Evolutionary conservation across 2,329 filamentous ascomycete genomes (phyloP), one percentile per base, ranked within the genome.

Genomic region (Phialemoniopsis sp.): DNA sequence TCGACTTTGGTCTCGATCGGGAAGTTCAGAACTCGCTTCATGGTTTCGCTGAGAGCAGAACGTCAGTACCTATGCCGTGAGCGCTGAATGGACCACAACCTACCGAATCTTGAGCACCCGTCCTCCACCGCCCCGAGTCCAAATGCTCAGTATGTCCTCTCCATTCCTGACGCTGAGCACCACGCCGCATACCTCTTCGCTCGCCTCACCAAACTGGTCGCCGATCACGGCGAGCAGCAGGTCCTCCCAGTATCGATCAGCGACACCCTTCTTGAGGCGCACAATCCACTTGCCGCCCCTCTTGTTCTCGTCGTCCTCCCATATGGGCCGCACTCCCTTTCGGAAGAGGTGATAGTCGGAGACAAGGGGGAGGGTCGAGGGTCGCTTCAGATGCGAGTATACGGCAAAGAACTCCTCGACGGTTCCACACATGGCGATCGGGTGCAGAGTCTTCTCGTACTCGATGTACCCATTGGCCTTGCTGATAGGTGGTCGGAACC

Each of bases 261-360:
- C 88, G 15, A 98, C 88, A 18, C 93, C 93, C 73, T 98, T 98
- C 78, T 95, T 96, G 59, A 98, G 70, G 49, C 91, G 79, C 60
- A 98, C 83, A 49, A 96, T 90, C 91, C 91, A 98, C 68, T 98
- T 98, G 37, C 93, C 93, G 39, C 93, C 93, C 51, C 83, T 85
- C 63, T 89, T 93, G 68, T 98, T 98, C 60, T 94, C 89, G 34
- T 95, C 89, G 53, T 98, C 93, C 64, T 98, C 93, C 93, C 93
- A 98, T 52, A 98, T 93, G 16, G 93, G 93, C 44, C 93, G 82
- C 45, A 98, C 90, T 39, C 90, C 91, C 58, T 93, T 89, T 66
- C 93, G 95, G 73, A 98, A 98, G 44, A 98, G 84, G 61, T 98
- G 93, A 59, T 96, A 98, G 65, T 98, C 93, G 17, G 90, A 96